phyloP scores from a whole-genome alignment of 192 early-diverging fungal species.

The Coemansia sp. region DNA sequence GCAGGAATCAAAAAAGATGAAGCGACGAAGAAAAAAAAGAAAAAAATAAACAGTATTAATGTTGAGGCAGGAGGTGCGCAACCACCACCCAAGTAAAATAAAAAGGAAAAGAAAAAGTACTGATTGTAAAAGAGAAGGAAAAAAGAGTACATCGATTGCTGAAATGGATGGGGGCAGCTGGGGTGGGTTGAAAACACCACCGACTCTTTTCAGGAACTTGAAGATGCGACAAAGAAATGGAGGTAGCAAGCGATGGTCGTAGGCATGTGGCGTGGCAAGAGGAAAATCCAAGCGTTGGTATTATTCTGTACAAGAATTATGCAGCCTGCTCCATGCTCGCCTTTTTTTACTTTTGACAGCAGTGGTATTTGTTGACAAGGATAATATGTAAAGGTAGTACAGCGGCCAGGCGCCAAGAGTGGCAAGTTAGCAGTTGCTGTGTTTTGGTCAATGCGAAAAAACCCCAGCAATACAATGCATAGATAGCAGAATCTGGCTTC shows the following conservation, averaged over 20 bases:
- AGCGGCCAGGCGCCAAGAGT: neutral
- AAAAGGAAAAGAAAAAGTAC: neutral
- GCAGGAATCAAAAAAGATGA: neutral
- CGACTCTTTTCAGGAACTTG: conserved; percentile 7
- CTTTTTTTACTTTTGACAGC: neutral
- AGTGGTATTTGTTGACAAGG: neutral
- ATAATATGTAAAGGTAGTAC: neutral
- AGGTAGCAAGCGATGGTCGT: neutral
- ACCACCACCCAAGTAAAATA: neutral
- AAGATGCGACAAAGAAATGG: conserved; percentile 4
- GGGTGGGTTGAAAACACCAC: conserved; percentile 4
- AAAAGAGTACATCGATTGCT: conserved; percentile 1
- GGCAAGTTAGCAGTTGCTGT: neutral
- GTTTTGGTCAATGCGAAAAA: neutral
- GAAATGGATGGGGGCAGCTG: neutral
- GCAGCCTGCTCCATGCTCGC: neutral
- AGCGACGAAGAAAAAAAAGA: neutral
- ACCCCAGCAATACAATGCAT: neutral
- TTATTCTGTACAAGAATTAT: neutral
- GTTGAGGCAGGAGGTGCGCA: neutral
- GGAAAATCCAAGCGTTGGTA: neutral
- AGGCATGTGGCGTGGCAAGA: conserved; percentile 6
- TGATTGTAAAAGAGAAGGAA: conserved; percentile 3
- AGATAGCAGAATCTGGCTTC: neutral
- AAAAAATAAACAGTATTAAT: conserved; percentile 1